phyloP scores from a whole-genome alignment of 345 rosid species.

The Euphorbia pulcherrima region DNA sequence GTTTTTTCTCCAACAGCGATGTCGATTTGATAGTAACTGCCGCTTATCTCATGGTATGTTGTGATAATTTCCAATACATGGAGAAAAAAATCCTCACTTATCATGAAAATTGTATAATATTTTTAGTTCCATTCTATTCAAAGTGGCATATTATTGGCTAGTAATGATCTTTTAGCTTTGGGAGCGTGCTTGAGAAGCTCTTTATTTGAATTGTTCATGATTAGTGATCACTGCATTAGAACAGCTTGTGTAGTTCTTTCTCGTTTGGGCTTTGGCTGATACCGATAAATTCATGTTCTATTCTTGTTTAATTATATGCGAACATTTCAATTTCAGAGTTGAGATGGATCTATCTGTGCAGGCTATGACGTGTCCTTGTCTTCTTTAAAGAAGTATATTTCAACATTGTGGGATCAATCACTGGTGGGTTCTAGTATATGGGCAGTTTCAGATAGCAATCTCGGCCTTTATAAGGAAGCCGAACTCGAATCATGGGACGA shows the following conservation, averaged over 20 bases:
- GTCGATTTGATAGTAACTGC: slow-evolving; percentile 90
- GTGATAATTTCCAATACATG: slow-evolving; percentile 19
- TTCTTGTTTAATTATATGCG: slow-evolving; percentile 7
- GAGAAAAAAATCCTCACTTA: slow-evolving; percentile 10
- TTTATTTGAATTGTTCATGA: background rate
- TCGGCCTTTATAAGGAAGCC: slow-evolving; percentile 71
- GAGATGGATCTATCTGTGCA: slow-evolving; percentile 29
- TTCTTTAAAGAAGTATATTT: slow-evolving; percentile 58
- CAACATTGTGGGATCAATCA: slow-evolving; percentile 64
- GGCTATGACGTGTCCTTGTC: slow-evolving; percentile 77
- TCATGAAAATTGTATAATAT: slow-evolving; percentile 6
- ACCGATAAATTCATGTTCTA: background rate
- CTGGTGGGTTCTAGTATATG: slow-evolving; percentile 77
- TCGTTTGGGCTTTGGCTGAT: background rate
- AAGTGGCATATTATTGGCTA: background rate
- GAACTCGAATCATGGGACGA: slow-evolving; percentile 94
- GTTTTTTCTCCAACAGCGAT: slow-evolving; percentile 90
- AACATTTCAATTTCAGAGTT: slow-evolving; percentile 8
- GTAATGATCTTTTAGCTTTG: background rate
- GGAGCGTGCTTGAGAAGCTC: background rate
- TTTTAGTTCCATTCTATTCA: background rate
- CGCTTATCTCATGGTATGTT: slow-evolving; percentile 91
- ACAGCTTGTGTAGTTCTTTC: slow-evolving; percentile 4
- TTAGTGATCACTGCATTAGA: background rate
- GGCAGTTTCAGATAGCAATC: slow-evolving; percentile 59